Evolutionary conservation across 441 rosid species (phyloP).

Genomic region (Geranium incanum): DNA sequence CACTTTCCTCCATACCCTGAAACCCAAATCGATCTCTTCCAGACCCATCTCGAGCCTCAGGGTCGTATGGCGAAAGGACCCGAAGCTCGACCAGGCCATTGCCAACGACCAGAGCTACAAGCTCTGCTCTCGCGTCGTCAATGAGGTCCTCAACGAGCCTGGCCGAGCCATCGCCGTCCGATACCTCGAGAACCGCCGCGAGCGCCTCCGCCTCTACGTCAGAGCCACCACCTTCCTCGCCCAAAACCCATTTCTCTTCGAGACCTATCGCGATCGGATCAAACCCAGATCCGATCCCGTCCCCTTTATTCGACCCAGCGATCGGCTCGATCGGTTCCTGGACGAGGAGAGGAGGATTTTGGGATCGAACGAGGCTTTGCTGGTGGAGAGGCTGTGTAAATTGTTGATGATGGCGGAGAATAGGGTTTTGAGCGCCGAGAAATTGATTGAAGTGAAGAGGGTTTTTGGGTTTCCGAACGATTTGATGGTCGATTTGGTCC

Average conservation of each 20-base stretch:
- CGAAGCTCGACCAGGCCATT: slow-evolving; percentile 53
- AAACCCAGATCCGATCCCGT: slow-evolving; percentile 56
- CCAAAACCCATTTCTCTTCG: slow-evolving; percentile 49
- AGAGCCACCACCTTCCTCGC: slow-evolving; percentile 40
- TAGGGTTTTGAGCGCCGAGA: slow-evolving; percentile 50
- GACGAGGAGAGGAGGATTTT: slow-evolving; percentile 52
- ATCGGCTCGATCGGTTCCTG: slow-evolving; percentile 44
- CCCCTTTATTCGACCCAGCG: slow-evolving; percentile 46
- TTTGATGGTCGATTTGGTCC: slow-evolving; percentile 55
- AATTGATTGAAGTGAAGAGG: slow-evolving; percentile 64
- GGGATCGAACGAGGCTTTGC: slow-evolving; percentile 37
- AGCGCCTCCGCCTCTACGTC: slow-evolving; percentile 50
- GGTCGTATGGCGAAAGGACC: slow-evolving; percentile 71
- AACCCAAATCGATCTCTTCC: neutral
- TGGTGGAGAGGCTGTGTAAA: slow-evolving; percentile 64
- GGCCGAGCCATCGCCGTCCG: slow-evolving; percentile 63
- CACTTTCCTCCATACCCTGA: slow-evolving; percentile 11
- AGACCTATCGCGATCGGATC: slow-evolving; percentile 51
- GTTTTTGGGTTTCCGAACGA: slow-evolving; percentile 76
- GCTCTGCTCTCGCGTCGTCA: slow-evolving; percentile 55
- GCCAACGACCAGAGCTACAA: slow-evolving; percentile 56
- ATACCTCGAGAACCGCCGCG: slow-evolving; percentile 71
- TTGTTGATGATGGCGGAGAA: slow-evolving; percentile 75
- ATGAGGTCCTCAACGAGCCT: slow-evolving; percentile 66
- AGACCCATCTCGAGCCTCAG: slow-evolving; percentile 57